Conservation (phyloP, 2,329 filamentous ascomycete species). For the Botrytis porri region DNA sequence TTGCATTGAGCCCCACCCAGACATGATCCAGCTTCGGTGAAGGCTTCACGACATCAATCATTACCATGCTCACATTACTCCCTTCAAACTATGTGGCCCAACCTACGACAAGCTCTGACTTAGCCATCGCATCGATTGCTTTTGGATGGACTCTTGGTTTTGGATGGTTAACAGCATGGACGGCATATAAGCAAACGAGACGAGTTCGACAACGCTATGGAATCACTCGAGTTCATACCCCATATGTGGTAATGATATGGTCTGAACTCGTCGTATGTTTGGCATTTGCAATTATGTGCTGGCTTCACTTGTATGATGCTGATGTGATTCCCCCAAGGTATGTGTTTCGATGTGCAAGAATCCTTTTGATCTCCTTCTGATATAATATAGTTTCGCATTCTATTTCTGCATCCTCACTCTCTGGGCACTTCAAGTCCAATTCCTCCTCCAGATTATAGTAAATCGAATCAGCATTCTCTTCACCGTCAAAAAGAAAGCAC, state of each 20-base stretch:
- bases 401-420: constrained; percentile 24
- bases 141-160: constrained; percentile 43
- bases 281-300: constrained; percentile 39
- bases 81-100: constrained; percentile 19
- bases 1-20: background rate
- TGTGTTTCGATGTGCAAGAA: too few species aligned
- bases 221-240: constrained; percentile 34
- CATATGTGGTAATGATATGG: constrained; percentile 39
- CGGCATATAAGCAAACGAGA: constrained; percentile 40
- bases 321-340: background rate
- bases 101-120: constrained; percentile 31
- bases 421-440: constrained; percentile 42
- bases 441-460: constrained; percentile 54
- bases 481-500: constrained; percentile 41
- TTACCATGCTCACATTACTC: constrained; percentile 1
- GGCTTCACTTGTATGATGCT: constrained; percentile 10
- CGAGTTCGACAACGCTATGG: constrained; percentile 37
- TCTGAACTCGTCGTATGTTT: constrained; percentile 44
- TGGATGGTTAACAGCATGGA: constrained; percentile 39
- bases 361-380: background rate
- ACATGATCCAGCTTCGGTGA: background rate
- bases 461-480: constrained; percentile 52
- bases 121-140: constrained; percentile 40
- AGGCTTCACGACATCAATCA: background rate
- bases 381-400: background rate